Base-by-base conservation (phyloP, 2,329 filamentous ascomycete genomes). In the Colletotrichum lini region DNA sequence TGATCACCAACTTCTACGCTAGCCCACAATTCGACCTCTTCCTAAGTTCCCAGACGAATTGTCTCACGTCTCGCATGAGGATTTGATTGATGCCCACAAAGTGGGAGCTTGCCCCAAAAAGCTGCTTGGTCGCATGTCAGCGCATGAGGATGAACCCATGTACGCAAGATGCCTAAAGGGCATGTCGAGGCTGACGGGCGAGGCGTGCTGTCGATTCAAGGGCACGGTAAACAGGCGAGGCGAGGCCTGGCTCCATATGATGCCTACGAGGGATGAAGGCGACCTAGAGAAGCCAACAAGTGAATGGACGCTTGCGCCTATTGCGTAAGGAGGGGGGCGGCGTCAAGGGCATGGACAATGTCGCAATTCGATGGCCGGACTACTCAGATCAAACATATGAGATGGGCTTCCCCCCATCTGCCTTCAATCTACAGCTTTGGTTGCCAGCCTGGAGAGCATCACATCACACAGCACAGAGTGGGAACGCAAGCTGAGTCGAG, bases 401-500 rank as follows among this genome's bases (percentile, higher is more conserved):
- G 54, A 60, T 59, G 44, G 35, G 21, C 12, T 12, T 66, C 40
- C 18, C 47, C 40, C 18, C 47, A 67, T 65, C 7, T 50, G 47
- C 44, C 63, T 59, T 59, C 53, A 50, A 35, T 45, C 21, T 13
- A 15, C 44, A 65, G 53, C 26, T 5, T 42, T 44, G 56, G 56
- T 21, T 15, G 56, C 38, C 38, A 23, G 21, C 45, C 26, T 30
- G 26, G 18, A 45, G 52, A 53, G 23, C 54, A 44, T 38, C 42
- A 40, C 54, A 44, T 38, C 42, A 40, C 71, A 74, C 40, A 60
- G 23, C 30, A 64, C 35, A 63, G 53, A 35, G 16, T 67, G 45
- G 30, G 42, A 45, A 65, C 44, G 35, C 60, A 65, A 72, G 66
- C 56, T 49, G 66, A 61, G 66, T 65, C 67, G 56, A 72, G 66